Conservation (phyloP, 768 basidiomycete species). For the Filobasidium wieringae region DNA sequence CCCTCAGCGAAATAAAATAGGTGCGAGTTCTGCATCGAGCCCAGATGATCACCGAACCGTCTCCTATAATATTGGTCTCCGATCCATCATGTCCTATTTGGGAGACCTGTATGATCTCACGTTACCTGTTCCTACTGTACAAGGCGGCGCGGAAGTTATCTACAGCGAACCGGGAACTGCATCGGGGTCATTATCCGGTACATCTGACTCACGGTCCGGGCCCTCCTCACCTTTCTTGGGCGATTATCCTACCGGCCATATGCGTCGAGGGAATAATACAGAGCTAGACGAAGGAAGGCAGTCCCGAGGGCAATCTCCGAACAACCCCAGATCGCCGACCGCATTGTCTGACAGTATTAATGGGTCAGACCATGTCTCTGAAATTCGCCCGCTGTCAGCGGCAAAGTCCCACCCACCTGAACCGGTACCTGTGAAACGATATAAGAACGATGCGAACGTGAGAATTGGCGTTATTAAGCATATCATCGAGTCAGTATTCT, state of each 20-base stretch:
- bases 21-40: too few species aligned
- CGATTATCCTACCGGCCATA: neutral
- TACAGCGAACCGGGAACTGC: slow-evolving; percentile 4
- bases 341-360: too few species aligned
- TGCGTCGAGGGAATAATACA: neutral
- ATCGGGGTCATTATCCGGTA: slow-evolving; percentile 14
- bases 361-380: too few species aligned
- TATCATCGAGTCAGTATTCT: slow-evolving; percentile 63
- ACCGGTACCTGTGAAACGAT: slow-evolving; percentile 47
- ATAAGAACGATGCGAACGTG: slow-evolving; percentile 80
- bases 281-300: neutral
- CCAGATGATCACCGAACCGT: too few species aligned
- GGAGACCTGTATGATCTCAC: slow-evolving; percentile 89
- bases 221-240: slow-evolving; percentile 2
- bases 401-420: neutral
- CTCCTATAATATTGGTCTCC: slow-evolving; percentile 49
- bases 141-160: slow-evolving; percentile 42
- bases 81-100: slow-evolving; percentile 89
- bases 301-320: neutral
- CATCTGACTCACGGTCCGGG: slow-evolving; percentile 14
- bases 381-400: too few species aligned
- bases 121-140: slow-evolving; percentile 52
- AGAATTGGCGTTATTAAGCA: slow-evolving; percentile 74
- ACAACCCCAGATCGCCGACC: neutral
- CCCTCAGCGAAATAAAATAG: too few species aligned